Base-by-base conservation (phyloP, 2,329 filamentous ascomycete species). In the Trichoderma sp. region DNA sequence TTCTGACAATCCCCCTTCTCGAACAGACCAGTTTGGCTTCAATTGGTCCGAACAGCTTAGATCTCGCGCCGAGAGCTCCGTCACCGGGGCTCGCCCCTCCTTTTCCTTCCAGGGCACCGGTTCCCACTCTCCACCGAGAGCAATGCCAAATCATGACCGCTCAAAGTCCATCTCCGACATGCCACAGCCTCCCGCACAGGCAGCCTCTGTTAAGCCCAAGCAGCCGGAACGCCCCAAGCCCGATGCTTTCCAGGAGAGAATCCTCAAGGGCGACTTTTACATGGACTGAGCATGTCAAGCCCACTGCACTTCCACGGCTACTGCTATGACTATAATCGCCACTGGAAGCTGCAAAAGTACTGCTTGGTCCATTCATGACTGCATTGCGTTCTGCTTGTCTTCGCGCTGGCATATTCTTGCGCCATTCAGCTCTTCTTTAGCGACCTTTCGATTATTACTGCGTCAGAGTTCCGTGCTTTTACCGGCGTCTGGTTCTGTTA, bases 41-140 rank as follows among this genome's bases (percentile, higher is more conserved):
- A 97, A 97, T 86, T 98, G 96, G 93, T 94, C 95, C 83, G 96
- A 98, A 88, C 95, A 97, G 87, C 91, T 98, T 88, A 94, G 95
- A 85, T 93, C 92, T 81, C 93, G 95, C 83, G 95, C 95, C 81
- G 95, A 97, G 87, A 95, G 95, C 85, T 93, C 91, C 81, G 89
- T 92, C 75, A 85, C 89, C 60, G 88, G 88, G 79, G 83, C 87
- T 67, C 88, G 90, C 75, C 86, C 91, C 63, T 89, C 88, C 63
- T 92, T 93, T 82, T 88, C 88, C 64, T 89, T 91, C 80, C 88
- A 88, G 74, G 73, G 73, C 33, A 86, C 87, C 62, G 73, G 75
- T 29, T 79, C 87, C 69, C 86, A 85, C 73, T 84, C 83, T 62
- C 84, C 83, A 35, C 83, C 82, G 45, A 82, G 81, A 75, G 78